A percentile compares a stretch with the other conserved stretches of the same genome.
Conservation (phyloP, 139 green algal genomes). For the Desmodesmus armatus region DNA sequence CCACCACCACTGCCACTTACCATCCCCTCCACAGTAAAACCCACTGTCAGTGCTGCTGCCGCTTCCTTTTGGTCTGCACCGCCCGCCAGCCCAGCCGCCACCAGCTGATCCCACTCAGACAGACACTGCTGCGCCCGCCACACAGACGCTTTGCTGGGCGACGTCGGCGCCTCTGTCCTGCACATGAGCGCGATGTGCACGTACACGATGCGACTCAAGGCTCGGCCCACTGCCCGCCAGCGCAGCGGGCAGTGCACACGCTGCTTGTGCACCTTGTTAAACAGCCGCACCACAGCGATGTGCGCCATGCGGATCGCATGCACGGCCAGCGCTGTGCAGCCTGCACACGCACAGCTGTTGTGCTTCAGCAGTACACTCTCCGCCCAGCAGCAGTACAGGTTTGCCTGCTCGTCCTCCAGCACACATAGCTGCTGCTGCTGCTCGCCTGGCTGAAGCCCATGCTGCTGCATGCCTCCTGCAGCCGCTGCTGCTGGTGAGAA, state of each 20-base stretch:
- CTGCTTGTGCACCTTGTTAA: conserved; percentile 55
- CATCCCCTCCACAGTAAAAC: too few species aligned
- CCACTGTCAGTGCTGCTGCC: too few species aligned
- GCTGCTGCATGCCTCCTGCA: conserved; percentile 33
- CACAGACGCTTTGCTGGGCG: conserved; percentile 65
- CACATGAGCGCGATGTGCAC: conserved; percentile 76
- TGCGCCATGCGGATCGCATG: conserved; percentile 74
- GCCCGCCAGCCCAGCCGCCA: conserved; percentile 52
- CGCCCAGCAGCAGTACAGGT: conserved; percentile 76
- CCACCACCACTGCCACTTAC: too few species aligned
- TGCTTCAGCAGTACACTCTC: conserved; percentile 78
- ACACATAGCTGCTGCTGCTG: conserved; percentile 54
- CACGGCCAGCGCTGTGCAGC: conserved; percentile 69
- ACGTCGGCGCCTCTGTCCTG: conserved; percentile 67
- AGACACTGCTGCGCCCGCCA: conserved; percentile 75
- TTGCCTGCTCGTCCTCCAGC: conserved; percentile 75
- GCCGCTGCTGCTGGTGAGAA: not conserved
- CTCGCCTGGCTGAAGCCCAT: not conserved
- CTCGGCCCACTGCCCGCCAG: conserved; percentile 58
- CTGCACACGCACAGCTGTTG: conserved; percentile 72
- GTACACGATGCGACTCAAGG: conserved; percentile 69
- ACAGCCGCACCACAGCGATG: conserved; percentile 63
- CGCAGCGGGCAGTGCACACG: conserved; percentile 40
- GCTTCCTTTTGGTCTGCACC: not conserved
- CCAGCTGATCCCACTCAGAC: conserved; percentile 77